Percentiles rank a stretch among this genome's conserved stretches.
Conservation (phyloP, 129 eudicot species). For the Ambrosia artemisiifolia region DNA sequence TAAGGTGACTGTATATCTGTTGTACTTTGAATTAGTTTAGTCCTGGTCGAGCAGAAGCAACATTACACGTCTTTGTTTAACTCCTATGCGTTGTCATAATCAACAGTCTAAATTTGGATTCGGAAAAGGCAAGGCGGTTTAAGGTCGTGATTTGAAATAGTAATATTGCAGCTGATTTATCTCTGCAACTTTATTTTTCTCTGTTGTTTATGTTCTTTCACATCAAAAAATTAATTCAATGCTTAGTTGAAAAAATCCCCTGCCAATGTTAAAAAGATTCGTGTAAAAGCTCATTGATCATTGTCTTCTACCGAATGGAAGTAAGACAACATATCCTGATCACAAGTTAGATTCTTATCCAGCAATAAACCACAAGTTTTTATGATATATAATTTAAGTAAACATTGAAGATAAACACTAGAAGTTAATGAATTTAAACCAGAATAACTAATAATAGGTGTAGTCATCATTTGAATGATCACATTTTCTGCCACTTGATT, state of each 20-base stretch:
- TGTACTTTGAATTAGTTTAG: slow-evolving; percentile 1
- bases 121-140: neutral
- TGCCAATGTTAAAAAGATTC: neutral
- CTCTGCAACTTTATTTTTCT: neutral
- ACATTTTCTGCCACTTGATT: neutral
- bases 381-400: neutral
- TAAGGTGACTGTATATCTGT: neutral
- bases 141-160: neutral
- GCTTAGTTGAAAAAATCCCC: neutral
- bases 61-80: too few relatives aligned
- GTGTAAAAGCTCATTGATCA: neutral
- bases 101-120: neutral
- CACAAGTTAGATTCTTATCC: too few relatives aligned
- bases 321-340: too few relatives aligned
- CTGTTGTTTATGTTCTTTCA: neutral
- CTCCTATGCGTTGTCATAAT: neutral
- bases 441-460: neutral
- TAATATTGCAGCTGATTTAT: neutral
- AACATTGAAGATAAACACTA: neutral
- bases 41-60: neutral
- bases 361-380: neutral
- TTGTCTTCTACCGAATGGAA: neutral
- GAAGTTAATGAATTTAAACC: neutral
- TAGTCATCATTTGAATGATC: neutral
- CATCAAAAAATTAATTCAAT: neutral